Evolutionary conservation across 768 basidiomycete genomes (phyloP), one percentile per base, ranked within the genome.

Genomic region (Tricholoma sp.): DNA sequence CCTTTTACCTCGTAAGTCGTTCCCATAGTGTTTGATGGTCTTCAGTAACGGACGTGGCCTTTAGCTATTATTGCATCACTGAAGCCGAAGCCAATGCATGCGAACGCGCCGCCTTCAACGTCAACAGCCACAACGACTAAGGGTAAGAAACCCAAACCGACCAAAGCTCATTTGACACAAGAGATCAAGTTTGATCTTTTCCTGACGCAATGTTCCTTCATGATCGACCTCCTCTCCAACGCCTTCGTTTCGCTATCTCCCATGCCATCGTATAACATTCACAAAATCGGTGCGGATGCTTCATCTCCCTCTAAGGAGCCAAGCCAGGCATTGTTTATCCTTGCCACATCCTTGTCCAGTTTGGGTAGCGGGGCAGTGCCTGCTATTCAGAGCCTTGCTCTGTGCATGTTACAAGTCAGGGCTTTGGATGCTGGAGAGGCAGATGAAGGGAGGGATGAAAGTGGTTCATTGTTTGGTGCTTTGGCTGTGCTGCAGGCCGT

Each of bases 141-240:
- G 22, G 60, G 61, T 18, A 71, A 69, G 45, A 79, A 78, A 59
- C 72, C 75, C 7, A 79, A 76, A 59, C 76, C 80, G 4, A 81
- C 84, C 24, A 78, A 78, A 51, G 69, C 72, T 1, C 78, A 81
- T 34, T 77, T 91, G 18, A 76, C 80, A 21, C 76, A 76, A 21
- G 88, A 87, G 62, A 87, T 91, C 62, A 71, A 74, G 22, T 91
- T 91, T 62, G 91, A 93, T 69, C 75, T 91, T 5, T 65, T 74
- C 2, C 69, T 92, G 37, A 74, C 86, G 24, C 78, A 81, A 43
- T 73, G 71, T 43, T 91, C 87, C 3, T 74, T 92, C 59, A 58
- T 85, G 49, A 63, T 89, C 57, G 91, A 93, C 54, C 74, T 89
- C 41, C 52, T 82, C 22, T 85, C 87, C 0, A 81, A 91, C 64